These are phyloP conservation scores for Suillus ampliporus DNA, from an alignment of 768 basidiomycete genomes.

Conservation along the genomic window DNA sequence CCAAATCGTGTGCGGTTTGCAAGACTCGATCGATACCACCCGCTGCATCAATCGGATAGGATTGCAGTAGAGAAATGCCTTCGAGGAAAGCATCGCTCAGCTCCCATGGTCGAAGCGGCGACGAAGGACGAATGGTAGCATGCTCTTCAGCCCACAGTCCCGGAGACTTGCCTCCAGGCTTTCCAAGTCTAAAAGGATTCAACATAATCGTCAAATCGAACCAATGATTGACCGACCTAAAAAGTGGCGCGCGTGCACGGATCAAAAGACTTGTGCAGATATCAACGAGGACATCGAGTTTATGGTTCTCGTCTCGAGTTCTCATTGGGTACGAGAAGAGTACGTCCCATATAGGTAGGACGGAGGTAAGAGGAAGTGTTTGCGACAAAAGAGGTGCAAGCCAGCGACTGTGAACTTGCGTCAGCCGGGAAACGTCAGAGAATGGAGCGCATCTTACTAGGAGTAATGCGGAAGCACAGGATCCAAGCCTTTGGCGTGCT, in stretches of 20 bases:
- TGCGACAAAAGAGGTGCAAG: slow-evolving; percentile 73
- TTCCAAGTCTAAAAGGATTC: slow-evolving; percentile 54
- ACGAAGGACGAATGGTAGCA: slow-evolving; percentile 40
- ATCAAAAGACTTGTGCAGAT: slow-evolving; percentile 74
- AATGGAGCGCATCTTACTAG: slow-evolving; percentile 54
- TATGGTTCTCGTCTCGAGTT: slow-evolving; percentile 57
- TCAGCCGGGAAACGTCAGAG: slow-evolving; percentile 3
- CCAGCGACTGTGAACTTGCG: slow-evolving; percentile 62
- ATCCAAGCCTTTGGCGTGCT: slow-evolving; percentile 71
- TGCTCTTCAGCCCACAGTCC: slow-evolving; percentile 62
- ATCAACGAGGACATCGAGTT: slow-evolving; percentile 72
- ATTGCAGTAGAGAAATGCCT: slow-evolving; percentile 65
- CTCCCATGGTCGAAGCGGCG: slow-evolving; percentile 54
- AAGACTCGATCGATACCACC: slow-evolving; percentile 76
- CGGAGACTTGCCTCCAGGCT: slow-evolving; percentile 45
- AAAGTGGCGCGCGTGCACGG: slow-evolving; percentile 56
- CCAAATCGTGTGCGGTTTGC: slow-evolving; percentile 69
- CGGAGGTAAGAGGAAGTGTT: slow-evolving; percentile 66
- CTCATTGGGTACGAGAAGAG: slow-evolving; percentile 65
- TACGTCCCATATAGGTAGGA: slow-evolving; percentile 73
- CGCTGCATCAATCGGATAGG: slow-evolving; percentile 65
- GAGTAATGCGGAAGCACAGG: slow-evolving; percentile 80
- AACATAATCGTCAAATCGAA: slow-evolving; percentile 11
- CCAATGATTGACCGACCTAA: slow-evolving; percentile 48
- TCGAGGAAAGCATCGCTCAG: slow-evolving; percentile 70